A percentile compares a stretch with the other conserved stretches of the same genome.
Evolutionary conservation across 140 eudicot genomes (phyloP).

Genomic region (Oenanthe javanica): DNA sequence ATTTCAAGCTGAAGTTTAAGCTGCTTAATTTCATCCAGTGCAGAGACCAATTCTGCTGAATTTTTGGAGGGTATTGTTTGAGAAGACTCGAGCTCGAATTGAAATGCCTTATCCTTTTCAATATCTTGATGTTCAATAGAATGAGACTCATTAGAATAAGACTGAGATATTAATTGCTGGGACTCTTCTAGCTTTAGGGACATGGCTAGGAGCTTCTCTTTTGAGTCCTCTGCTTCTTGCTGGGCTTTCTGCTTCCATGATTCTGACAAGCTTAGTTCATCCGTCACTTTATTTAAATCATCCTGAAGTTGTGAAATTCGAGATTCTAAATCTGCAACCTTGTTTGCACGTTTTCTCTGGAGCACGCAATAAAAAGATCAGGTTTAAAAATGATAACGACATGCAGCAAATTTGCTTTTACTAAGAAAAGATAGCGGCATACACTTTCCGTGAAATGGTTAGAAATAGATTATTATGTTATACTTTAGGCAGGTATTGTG

Average conservation of each 20-base stretch:
- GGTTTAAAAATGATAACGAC: neutral
- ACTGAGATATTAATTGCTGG: constrained; percentile 26
- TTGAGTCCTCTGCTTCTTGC: constrained; percentile 60
- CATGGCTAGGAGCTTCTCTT: constrained; percentile 47
- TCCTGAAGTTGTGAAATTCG: constrained; percentile 66
- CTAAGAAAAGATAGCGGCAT: neutral
- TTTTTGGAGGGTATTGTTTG: constrained; percentile 23
- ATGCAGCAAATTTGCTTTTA: neutral
- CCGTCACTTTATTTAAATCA: constrained; percentile 56
- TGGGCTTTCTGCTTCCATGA: constrained; percentile 60
- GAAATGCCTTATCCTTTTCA: constrained; percentile 18
- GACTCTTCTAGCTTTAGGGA: constrained; percentile 56
- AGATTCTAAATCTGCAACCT: constrained; percentile 56
- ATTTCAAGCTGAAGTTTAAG: constrained; percentile 50
- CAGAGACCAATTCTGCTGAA: constrained; percentile 43
- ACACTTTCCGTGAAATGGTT: neutral
- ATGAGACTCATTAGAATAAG: constrained; percentile 23
- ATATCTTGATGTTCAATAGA: constrained; percentile 18
- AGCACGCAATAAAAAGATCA: constrained; percentile 7
- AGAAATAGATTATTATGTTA: neutral
- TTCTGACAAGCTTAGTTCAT: constrained; percentile 56
- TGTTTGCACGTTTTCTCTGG: constrained; percentile 54
- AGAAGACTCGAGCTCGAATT: constrained; percentile 26
- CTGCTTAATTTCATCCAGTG: constrained; percentile 38
- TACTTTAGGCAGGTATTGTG: neutral